Percentiles rank a stretch among this genome's conserved stretches.
phyloP scores from a whole-genome alignment of 495 filamentous ascomycete genomes.

The Aspergillus olivimuriae region DNA sequence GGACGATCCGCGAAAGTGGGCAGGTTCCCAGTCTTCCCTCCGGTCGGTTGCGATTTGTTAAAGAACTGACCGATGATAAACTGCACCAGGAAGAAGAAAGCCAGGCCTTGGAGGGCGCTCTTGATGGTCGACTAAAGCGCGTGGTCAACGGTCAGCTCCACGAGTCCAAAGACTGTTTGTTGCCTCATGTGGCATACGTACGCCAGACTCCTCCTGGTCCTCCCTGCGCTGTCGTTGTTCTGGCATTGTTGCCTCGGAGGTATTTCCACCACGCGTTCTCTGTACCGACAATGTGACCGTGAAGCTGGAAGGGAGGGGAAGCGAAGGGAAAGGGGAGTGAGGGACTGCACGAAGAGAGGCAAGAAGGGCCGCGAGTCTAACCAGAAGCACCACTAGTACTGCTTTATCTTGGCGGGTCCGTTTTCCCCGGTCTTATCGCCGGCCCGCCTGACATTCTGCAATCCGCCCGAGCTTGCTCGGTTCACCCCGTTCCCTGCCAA shows the following conservation, averaged over 20 bases:
- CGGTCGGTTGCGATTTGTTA: conserved; percentile 43
- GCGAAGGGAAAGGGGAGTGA: conserved; percentile 16
- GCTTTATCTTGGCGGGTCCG: conserved; percentile 17
- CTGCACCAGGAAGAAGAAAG: conserved; percentile 64
- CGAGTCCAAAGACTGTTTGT: background rate
- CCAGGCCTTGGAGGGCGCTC: conserved; percentile 56
- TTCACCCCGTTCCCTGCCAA: no score
- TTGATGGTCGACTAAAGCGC: conserved; percentile 42
- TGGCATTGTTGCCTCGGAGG: conserved; percentile 30
- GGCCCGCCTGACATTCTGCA: no score
- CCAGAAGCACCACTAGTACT: no score
- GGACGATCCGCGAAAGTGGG: conserved; percentile 64
- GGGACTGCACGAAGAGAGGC: background rate
- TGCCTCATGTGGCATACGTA: conserved; percentile 21
- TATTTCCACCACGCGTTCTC: background rate
- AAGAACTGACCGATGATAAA: conserved; percentile 54
- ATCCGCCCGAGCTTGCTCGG: no score
- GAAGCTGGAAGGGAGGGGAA: conserved; percentile 11
- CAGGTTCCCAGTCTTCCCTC: conserved; percentile 44
- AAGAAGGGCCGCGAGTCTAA: background rate
- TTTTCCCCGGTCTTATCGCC: conserved; percentile 17
- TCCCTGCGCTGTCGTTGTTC: conserved; percentile 38
- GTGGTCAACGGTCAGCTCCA: conserved; percentile 16
- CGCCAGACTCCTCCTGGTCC: conserved; percentile 26
- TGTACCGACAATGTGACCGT: conserved; percentile 1